Evolutionary conservation across 768 basidiomycete species (phyloP), one percentile per base, ranked within the genome.

Genomic region (Psilocybe cubensis): DNA sequence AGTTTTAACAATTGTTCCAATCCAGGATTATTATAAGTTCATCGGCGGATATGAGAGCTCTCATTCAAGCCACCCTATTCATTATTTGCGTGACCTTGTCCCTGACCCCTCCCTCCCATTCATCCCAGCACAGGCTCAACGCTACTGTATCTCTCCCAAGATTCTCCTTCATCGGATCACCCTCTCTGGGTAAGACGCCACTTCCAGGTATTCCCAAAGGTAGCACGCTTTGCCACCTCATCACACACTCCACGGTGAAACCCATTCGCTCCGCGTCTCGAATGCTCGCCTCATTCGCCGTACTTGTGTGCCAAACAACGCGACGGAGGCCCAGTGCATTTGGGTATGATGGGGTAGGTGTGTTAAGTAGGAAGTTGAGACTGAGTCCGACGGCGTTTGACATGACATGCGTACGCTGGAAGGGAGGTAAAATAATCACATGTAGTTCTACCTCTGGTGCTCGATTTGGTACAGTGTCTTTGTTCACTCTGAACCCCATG

Each of bases 391-490:
- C 69, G 1, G 80, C 79, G 57, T 83, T 81, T 2, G 84, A 79
- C 3, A 84, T 78, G 27, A 89, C 80, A 59, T 89, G 84, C 0
- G 85, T 88, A 11, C 83, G 75, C 57, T 88, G 87, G 66, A 86
- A 90, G 1, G 66, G 66, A 0, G 86, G 84, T 1, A 85, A 69
- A 40, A 83, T 78, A 40, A 85, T 71, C 28, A 86, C 70, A 60
- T n/a, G n/a, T n/a, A 74, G 77, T 10, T 83, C 85, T 29, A 89
- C 77, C 62, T 90, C 87, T 10, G 79, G 76, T 20, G 65, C 67
- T 10, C 83, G 73, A 56, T 84, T 65, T 5, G 41, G 52, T 3
- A 75, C 58, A 9, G 73, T 76, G 4, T n/a, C n/a, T n/a, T 80
- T 73, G 60, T 83, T 78, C 43, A 85, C n/a, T n/a, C n/a, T 64